A percentile compares a stretch with the other conserved stretches of the same genome.
Conservation (phyloP, 169 alveolate species). For the Plasmodium malariae region DNA sequence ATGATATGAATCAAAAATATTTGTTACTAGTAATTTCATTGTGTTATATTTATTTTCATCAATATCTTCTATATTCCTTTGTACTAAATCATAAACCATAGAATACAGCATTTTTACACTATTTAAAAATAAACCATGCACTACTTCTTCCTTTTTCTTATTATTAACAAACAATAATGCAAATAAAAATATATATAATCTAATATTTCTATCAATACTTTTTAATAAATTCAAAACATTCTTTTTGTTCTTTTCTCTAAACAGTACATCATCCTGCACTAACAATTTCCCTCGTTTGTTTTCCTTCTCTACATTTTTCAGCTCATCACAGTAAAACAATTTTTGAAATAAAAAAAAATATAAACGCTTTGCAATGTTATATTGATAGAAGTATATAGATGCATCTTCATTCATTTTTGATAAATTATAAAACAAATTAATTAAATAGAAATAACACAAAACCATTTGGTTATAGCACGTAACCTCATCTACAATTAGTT, state of each 20-base stretch:
- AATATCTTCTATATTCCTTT: constrained; percentile 19
- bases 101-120: constrained; percentile 43
- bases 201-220: constrained; percentile 50
- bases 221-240: constrained; percentile 28
- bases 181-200: constrained; percentile 71
- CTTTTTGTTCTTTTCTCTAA: constrained; percentile 19
- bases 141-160: constrained; percentile 32
- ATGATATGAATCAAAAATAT: constrained; percentile 62
- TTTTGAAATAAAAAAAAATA: constrained; percentile 73
- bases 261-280: background rate
- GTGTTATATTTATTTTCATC: constrained; percentile 4
- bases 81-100: constrained; percentile 4
- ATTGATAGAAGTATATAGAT: constrained; percentile 66
- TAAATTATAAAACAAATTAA: constrained; percentile 45
- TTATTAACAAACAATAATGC: constrained; percentile 52
- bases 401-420: constrained; percentile 45
- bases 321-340: constrained; percentile 18
- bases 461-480: constrained; percentile 54
- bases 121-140: constrained; percentile 50
- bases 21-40: constrained; percentile 16
- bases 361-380: constrained; percentile 60
- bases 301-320: constrained; percentile 1
- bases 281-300: background rate
- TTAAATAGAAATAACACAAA: constrained; percentile 61
- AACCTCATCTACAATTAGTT: constrained; percentile 28